Conservation (phyloP, 225 moss, liverwort and hornwort species). For the Pseudisothecium myosuroides region DNA sequence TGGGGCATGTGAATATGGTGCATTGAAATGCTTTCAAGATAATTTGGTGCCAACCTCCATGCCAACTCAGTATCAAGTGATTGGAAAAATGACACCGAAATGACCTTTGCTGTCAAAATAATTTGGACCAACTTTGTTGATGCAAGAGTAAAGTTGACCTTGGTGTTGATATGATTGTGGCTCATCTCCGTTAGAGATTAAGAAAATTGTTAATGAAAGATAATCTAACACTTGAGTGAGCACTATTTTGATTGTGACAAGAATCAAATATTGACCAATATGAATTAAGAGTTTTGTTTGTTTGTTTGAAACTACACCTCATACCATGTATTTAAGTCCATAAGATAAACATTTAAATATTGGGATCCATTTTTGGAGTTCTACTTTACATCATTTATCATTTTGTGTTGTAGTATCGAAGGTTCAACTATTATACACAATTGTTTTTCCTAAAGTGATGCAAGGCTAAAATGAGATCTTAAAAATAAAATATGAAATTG, state of each 20-base stretch:
- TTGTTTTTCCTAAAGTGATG: not conserved
- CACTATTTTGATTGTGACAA: too few species aligned
- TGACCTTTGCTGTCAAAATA: too few species aligned
- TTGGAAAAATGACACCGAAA: too few species aligned
- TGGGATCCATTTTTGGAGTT: not conserved
- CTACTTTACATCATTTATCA: not conserved
- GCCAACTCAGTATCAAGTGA: too few species aligned
- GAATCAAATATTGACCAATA: not conserved
- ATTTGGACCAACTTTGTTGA: too few species aligned
- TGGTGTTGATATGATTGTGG: not conserved
- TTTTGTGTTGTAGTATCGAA: fast-evolving
- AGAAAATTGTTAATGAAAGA: not conserved
- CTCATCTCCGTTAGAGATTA: too few species aligned
- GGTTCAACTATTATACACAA: too few species aligned
- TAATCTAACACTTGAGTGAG: not conserved
- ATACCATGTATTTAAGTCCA: not conserved
- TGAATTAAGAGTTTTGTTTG: not conserved
- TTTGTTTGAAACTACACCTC: not conserved
- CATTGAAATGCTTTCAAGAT: too few species aligned
- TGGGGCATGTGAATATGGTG: too few species aligned
- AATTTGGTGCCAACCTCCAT: too few species aligned
- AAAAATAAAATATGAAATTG: not conserved
- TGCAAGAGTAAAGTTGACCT: not conserved
- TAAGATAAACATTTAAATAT: not conserved
- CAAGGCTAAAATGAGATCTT: not conserved